Evolutionary conservation across 139 green algal species (phyloP), one percentile per base, ranked within the genome.

Genomic region (Cymbomonas tetramitiformis): DNA sequence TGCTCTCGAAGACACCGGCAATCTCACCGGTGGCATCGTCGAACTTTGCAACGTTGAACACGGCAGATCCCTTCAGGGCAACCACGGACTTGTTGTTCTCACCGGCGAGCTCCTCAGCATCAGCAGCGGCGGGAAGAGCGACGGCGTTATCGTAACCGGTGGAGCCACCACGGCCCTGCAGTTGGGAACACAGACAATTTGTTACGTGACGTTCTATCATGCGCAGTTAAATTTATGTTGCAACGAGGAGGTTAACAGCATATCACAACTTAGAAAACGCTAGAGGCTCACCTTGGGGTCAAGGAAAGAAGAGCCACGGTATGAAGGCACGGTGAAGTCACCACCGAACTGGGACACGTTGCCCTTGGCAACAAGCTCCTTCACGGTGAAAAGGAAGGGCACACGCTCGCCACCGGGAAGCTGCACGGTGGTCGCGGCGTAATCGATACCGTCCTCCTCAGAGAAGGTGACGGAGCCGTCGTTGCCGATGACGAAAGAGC

Each of bases 321-420:
- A 99, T 8, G 88, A 97, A n/a, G 91, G 89, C 52, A 99, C 91
- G 0, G 64, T 54, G 69, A 98, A 99, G 65, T 95, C 84, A 44
- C 91, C 91, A 41, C 82, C 83, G 78, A 98, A 97, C 30, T 50
- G 29, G 41, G 62, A 44, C 41, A 69, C 78, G 52, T 93, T 75
- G 56, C 86, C 89, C 73, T 90, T 94, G 62, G 79, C 89, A 7
- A 78, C 68, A 6, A 98, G 76, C 81, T 95, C 76, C 87, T 98
- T 98, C 38, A 98, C 71, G 51, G 88, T 94, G 86, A 97, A 98
- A 38, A 99, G 80, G 86, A 99, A 99, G 8, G 91, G 84, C 53
- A 99, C 91, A 46, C 90, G 84, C 86, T 99, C 91, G 54, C 91
- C 91, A 61, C 91, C 91, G 9, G 91, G 83, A 54, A 99, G 75